Conservation (phyloP, 176 grass and related monocot genomes). For the Oryza officinalis region DNA sequence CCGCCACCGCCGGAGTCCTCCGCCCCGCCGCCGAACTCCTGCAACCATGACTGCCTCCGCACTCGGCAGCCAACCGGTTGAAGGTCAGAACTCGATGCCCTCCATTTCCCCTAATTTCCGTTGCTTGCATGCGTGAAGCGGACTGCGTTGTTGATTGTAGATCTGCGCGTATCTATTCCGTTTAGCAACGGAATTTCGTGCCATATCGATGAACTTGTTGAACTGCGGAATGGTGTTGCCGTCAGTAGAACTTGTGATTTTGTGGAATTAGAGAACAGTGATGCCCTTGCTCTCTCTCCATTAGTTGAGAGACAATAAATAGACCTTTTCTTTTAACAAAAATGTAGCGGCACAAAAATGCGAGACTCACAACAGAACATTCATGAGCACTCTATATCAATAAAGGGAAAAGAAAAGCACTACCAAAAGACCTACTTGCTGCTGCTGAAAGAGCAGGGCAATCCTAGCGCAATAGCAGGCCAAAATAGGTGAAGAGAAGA, state of each 20-base stretch:
- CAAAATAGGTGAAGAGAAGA: background rate
- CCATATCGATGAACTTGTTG: background rate
- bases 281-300: background rate
- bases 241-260: background rate
- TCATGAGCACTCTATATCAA: constrained; percentile 28
- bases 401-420: background rate
- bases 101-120: background rate
- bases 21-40: background rate
- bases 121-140: background rate
- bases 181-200: background rate
- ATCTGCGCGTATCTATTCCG: background rate
- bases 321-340: background rate
- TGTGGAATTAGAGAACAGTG: background rate
- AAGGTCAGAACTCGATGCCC: background rate
- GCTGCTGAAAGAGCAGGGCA: constrained; percentile 23
- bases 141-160: background rate
- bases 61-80: background rate
- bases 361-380: constrained; percentile 41
- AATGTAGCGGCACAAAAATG: background rate
- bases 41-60: background rate
- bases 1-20: too few species aligned
- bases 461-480: constrained; percentile 16
- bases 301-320: background rate
- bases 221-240: background rate
- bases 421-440: constrained; percentile 20